Evolutionary conservation across 495 filamentous ascomycete genomes (phyloP), one percentile per base, ranked within the genome.

Genomic region (Penicillium pancosmium): DNA sequence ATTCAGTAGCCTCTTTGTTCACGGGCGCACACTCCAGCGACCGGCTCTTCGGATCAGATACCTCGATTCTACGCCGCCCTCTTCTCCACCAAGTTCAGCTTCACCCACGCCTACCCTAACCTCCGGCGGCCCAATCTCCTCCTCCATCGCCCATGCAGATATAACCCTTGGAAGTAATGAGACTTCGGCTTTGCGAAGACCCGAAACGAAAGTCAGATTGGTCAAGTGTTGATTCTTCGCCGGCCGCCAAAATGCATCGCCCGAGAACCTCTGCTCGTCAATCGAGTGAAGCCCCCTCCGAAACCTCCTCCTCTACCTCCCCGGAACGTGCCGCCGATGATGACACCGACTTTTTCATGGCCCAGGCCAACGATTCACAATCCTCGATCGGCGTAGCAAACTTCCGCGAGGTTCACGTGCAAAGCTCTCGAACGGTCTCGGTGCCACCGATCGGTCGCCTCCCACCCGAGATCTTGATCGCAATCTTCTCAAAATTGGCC

Each of bases 381-480:
- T 96, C 93, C 6, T 97, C 93, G 3, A 82, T 96, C 40, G 92
- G 90, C 34, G 86, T 91, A 10, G 84, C 85, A 23, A 91, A 88
- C 38, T 79, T 90, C 54, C 84, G 89, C 60, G 91, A 93, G 55
- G 86, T 91, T 71, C 73, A 72, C 31, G 66, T 66, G 57, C 83
- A 87, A 58, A 80, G 82, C 65, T 86, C 86, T 62, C 66, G 73
- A 21, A 84, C 84, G 61, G 66, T 80, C 7, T 69, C 75, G 40
- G 63, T 85, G 16, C 86, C 91, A 18, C 92, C 93, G 43, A 87
- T 97, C 61, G 85, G 89, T 50, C 84, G 87, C 46, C 83, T 99
- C 31, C 95, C 95, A 12, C 91, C 92, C 62, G 95, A 99, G 78
- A 88, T 99, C 48, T 82, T 98, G 52, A 97, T 99, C 61, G 83